phyloP scores from a whole-genome alignment of 805 yeast species.

The Sugiyamaella marilandica region DNA sequence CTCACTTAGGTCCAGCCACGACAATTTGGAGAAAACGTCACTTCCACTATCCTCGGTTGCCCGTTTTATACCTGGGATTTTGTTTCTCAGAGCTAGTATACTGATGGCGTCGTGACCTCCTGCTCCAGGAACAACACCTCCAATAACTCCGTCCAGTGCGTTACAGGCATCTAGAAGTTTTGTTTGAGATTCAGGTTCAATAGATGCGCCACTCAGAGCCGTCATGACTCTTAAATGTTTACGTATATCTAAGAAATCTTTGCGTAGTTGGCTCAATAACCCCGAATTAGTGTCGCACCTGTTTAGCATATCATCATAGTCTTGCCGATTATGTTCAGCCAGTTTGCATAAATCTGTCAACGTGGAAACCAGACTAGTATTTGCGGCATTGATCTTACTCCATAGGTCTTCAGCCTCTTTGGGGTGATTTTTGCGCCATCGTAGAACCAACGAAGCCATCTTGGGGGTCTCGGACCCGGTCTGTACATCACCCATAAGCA shows the following conservation, averaged over 20 bases:
- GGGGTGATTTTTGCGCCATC: slow-evolving; percentile 59
- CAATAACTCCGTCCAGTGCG: slow-evolving; percentile 64
- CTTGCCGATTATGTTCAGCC: slow-evolving; percentile 29
- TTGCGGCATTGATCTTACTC: slow-evolving; percentile 51
- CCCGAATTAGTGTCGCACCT: slow-evolving; percentile 1
- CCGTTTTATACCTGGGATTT: slow-evolving; percentile 35
- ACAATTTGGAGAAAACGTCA: not conserved
- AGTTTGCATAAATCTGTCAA: slow-evolving; percentile 40
- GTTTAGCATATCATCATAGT: slow-evolving; percentile 33
- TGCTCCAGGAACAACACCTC: slow-evolving; percentile 98
- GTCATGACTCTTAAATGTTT: slow-evolving; percentile 57
- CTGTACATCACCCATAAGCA: slow-evolving; percentile 88
- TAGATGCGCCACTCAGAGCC: slow-evolving; percentile 64
- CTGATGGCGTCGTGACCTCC: slow-evolving; percentile 96
- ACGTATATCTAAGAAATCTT: slow-evolving; percentile 42
- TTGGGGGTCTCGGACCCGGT: slow-evolving; percentile 95
- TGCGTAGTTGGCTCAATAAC: not conserved
- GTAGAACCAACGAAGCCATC: slow-evolving; percentile 67
- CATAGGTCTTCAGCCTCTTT: slow-evolving; percentile 51
- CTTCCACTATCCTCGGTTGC: not conserved
- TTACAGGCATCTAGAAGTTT: slow-evolving; percentile 55
- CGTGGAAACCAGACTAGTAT: slow-evolving; percentile 49
- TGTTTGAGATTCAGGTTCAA: slow-evolving; percentile 82
- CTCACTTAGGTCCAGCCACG: slow-evolving; percentile 20
- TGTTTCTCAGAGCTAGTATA: slow-evolving; percentile 51